Conservation (phyloP, 495 filamentous ascomycete species). For the Extremus antarcticus region DNA sequence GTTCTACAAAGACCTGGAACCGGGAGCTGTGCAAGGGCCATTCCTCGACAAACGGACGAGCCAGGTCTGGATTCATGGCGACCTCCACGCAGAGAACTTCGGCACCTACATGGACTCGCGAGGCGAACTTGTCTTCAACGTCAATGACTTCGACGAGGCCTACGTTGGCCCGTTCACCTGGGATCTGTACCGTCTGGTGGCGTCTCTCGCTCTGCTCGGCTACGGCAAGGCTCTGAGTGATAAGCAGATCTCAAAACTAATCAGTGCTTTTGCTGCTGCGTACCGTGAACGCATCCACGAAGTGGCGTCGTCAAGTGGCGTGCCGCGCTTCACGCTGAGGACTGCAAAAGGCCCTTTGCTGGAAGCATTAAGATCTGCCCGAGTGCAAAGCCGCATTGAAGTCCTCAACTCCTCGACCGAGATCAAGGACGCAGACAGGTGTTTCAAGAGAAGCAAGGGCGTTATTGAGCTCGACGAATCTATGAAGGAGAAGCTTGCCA, state of each 20-base stretch:
- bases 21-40: not conserved
- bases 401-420: not conserved
- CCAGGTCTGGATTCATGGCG: constrained; percentile 1
- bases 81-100: constrained; percentile 1
- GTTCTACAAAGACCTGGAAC: not conserved
- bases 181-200: not conserved
- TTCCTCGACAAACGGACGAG: not conserved
- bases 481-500: not conserved
- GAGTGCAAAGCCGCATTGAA: not conserved
- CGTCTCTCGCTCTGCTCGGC: not conserved
- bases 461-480: not conserved
- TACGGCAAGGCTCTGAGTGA: not conserved
- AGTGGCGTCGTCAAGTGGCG: not conserved
- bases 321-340: not conserved
- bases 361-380: not conserved
- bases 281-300: constrained; percentile 1
- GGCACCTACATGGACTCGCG: not conserved
- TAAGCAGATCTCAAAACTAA: not conserved
- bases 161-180: constrained; percentile 1
- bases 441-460: not conserved
- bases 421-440: not conserved
- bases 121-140: not conserved
- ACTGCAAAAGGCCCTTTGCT: not conserved
- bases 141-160: constrained; percentile 3
- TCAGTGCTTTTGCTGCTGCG: not conserved